Conservation (phyloP, 2,329 filamentous ascomycete genomes). For the Botryotinia narcissicola region DNA sequence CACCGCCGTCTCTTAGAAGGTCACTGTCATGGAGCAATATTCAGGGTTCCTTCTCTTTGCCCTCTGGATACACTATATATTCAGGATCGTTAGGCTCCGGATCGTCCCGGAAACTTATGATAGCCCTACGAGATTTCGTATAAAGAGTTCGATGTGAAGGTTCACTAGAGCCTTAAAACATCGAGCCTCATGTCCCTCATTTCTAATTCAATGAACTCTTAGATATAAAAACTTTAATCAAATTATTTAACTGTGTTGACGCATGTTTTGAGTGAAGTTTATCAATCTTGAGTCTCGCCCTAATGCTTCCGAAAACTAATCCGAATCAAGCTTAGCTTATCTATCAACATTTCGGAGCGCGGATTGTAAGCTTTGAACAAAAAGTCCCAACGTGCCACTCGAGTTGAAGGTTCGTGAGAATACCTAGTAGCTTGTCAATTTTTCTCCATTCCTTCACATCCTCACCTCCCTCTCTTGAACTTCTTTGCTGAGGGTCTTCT, state of each 20-base stretch:
- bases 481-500: slow-evolving; percentile 14
- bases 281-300: slow-evolving; percentile 7
- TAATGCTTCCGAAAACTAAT: slow-evolving; percentile 18
- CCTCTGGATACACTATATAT: background rate
- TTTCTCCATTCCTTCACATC: background rate
- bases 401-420: slow-evolving; percentile 18
- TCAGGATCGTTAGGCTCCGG: background rate
- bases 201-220: background rate
- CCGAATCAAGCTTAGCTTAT: slow-evolving; percentile 12
- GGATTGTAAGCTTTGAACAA: slow-evolving; percentile 20
- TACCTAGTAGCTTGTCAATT: slow-evolving; percentile 7
- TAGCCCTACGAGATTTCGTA: background rate
- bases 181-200: background rate
- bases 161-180: background rate
- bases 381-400: slow-evolving; percentile 22
- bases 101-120: background rate
- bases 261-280: background rate
- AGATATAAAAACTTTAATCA: background rate
- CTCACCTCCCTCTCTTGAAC: slow-evolving; percentile 7
- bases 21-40: background rate
- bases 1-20: background rate
- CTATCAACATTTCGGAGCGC: slow-evolving; percentile 22
- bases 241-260: background rate
- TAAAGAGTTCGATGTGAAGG: background rate
- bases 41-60: background rate